Percentiles rank a stretch among this genome's conserved stretches.
Conservation (phyloP, 495 filamentous ascomycete species). For the Penicillium tannophilum region DNA sequence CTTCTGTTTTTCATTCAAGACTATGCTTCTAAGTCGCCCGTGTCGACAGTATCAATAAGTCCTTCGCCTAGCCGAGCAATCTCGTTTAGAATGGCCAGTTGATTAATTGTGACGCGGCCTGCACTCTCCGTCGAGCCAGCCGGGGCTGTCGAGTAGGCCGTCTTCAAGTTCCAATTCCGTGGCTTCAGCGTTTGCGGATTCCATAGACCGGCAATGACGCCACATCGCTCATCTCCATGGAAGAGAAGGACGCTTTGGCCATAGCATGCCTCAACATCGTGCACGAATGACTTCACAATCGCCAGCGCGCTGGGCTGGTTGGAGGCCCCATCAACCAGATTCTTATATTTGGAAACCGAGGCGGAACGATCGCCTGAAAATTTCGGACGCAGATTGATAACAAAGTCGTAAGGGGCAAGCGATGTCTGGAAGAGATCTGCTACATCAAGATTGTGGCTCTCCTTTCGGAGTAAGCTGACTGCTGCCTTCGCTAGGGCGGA, state of each 20-base stretch:
- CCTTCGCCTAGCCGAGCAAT: constrained; percentile 59
- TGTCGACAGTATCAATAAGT: constrained; percentile 46
- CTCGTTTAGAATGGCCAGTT: constrained; percentile 73
- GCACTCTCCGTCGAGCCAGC: constrained; percentile 25
- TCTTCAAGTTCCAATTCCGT: constrained; percentile 63
- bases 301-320: constrained; percentile 36
- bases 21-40: background rate
- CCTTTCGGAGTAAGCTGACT: constrained; percentile 57
- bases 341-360: constrained; percentile 65
- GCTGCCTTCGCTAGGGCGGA: constrained; percentile 76
- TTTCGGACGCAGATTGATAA: constrained; percentile 67
- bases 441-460: constrained; percentile 57
- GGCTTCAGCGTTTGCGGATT: constrained; percentile 63
- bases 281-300: constrained; percentile 52
- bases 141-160: constrained; percentile 69
- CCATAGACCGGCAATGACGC: constrained; percentile 77
- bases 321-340: constrained; percentile 47
- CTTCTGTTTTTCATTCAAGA: background rate
- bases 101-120: constrained; percentile 65
- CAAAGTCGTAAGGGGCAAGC: constrained; percentile 78
- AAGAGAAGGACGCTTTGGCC: constrained; percentile 72
- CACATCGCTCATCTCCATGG: constrained; percentile 57
- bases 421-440: constrained; percentile 68
- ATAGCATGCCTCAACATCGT: constrained; percentile 63
- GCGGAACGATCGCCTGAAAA: constrained; percentile 29